Evolutionary conservation across 805 yeast species (phyloP).

Genomic region (Pichia sporocuriosa): DNA sequence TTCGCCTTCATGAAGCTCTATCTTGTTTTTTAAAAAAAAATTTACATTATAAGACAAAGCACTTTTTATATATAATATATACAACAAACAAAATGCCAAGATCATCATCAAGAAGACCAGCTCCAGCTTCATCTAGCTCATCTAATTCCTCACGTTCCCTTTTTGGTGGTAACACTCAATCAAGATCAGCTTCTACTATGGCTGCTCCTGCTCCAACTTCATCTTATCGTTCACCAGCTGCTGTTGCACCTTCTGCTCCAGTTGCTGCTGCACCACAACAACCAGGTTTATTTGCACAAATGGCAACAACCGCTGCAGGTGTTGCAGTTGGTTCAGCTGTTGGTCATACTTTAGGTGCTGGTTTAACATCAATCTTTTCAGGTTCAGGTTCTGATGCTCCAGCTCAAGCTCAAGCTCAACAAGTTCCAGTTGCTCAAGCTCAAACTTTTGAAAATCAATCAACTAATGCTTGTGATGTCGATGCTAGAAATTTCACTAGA

Average conservation of each 20-base stretch:
- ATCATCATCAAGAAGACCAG: conserved; percentile 34
- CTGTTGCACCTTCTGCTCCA: conserved; percentile 33
- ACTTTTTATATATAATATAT: too few species aligned
- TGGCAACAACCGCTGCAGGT: conserved; percentile 99
- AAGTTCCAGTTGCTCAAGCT: conserved; percentile 23
- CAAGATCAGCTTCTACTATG: conserved; percentile 43
- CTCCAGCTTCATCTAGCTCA: conserved; percentile 32
- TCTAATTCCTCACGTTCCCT: conserved; percentile 26
- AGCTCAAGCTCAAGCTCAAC: conserved; percentile 33
- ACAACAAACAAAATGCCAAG: conserved; percentile 25
- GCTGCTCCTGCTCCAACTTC: conserved; percentile 42
- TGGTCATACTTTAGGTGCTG: conserved; percentile 96
- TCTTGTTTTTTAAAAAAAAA: background rate
- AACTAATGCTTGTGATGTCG: conserved; percentile 71
- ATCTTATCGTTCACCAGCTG: conserved; percentile 37
- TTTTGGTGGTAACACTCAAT: conserved; percentile 31
- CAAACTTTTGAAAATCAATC: conserved; percentile 32
- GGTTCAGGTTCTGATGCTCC: conserved; percentile 52
- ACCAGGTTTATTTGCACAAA: conserved; percentile 91
- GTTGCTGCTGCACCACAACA: conserved; percentile 44
- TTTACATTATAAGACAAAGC: too few species aligned
- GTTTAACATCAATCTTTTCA: conserved; percentile 82
- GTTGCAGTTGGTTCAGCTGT: conserved; percentile 97
- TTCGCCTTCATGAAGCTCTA: too few species aligned
- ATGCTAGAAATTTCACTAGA: conserved; percentile 91